Evolutionary conservation across 2,329 filamentous ascomycete genomes (phyloP).

Genomic region (Penicillium sp.): DNA sequence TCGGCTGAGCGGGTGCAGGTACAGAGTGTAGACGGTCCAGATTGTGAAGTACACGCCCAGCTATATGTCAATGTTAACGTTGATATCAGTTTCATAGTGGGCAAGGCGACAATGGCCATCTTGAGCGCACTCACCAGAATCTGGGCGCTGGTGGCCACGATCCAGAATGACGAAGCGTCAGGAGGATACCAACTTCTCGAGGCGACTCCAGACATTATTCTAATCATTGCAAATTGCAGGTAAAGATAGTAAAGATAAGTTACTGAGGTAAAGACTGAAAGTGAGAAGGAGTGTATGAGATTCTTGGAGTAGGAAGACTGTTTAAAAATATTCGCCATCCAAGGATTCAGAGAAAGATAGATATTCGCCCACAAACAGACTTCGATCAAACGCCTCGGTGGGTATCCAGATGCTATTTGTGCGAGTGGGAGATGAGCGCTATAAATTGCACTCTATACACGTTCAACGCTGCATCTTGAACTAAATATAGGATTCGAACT

Average conservation of each 20-base stretch:
- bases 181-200: background rate
- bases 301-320: background rate
- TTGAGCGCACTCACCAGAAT: background rate
- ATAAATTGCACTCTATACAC: background rate
- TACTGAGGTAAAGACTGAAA: background rate
- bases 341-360: background rate
- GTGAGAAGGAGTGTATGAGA: background rate
- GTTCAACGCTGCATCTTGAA: background rate
- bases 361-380: background rate
- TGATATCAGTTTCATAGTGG: background rate
- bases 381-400: background rate
- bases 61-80: background rate
- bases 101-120: background rate
- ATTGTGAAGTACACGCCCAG: slow-evolving; percentile 1
- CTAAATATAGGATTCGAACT: background rate
- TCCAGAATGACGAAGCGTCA: background rate
- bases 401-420: background rate
- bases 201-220: background rate
- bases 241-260: background rate
- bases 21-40: slow-evolving; percentile 25
- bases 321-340: background rate
- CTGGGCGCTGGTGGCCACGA: background rate
- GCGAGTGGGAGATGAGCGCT: background rate
- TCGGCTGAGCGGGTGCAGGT: slow-evolving; percentile 27
- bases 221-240: too few species aligned